Evolutionary conservation across 768 basidiomycete genomes (phyloP).

Genomic region (Mycena latifolia): DNA sequence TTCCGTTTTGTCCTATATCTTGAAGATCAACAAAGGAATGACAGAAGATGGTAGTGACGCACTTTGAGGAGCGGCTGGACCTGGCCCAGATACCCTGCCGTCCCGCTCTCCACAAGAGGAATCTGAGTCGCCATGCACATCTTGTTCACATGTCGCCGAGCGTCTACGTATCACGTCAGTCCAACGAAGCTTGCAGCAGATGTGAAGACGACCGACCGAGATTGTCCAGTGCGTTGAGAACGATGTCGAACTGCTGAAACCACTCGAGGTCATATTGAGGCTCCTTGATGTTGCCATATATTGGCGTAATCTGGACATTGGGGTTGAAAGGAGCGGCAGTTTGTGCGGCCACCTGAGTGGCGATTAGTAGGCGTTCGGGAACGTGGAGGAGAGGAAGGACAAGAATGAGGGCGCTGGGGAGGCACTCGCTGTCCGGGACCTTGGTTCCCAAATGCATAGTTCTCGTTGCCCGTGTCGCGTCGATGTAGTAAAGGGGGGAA

Average conservation of each 20-base stretch:
- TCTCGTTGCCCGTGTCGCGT: neutral
- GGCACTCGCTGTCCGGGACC: neutral
- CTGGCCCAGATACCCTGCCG: constrained; percentile 96
- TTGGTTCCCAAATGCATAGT: no score
- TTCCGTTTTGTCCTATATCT: constrained; percentile 81
- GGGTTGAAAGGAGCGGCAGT: constrained; percentile 90
- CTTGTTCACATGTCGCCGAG: constrained; percentile 94
- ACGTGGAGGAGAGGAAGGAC: constrained; percentile 1
- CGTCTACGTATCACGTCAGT: constrained; percentile 64
- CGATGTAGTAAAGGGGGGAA: neutral
- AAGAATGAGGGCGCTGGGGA: neutral
- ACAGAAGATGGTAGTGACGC: constrained; percentile 22
- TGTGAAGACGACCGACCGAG: constrained; percentile 70
- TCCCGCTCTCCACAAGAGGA: constrained; percentile 95
- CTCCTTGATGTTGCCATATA: constrained; percentile 97
- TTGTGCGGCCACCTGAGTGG: constrained; percentile 79
- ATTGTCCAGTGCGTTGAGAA: constrained; percentile 97
- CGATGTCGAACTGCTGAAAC: constrained; percentile 92
- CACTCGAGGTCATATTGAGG: constrained; percentile 89
- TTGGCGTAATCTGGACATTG: constrained; percentile 85
- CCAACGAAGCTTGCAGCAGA: neutral
- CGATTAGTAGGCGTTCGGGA: constrained; percentile 13
- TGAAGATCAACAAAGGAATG: neutral
- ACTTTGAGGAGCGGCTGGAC: constrained; percentile 95
- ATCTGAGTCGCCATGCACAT: constrained; percentile 96